Evolutionary conservation across 192 early-diverging fungal species (phyloP).

Genomic region (Rhizophagus clarus): DNA sequence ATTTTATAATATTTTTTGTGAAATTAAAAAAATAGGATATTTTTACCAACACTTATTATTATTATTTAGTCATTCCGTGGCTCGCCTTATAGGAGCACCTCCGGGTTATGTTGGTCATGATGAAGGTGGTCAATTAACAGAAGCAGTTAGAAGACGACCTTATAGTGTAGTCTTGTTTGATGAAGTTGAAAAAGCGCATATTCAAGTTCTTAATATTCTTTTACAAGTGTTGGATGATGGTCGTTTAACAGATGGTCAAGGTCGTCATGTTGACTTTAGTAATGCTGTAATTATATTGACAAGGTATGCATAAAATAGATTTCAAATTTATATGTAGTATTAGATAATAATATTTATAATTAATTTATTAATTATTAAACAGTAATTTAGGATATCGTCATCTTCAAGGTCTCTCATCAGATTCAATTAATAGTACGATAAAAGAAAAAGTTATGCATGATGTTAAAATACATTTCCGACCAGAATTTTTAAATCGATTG

Average conservation of each 20-base stretch:
- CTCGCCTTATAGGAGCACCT: conserved; percentile 91
- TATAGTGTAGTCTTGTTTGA: conserved; percentile 96
- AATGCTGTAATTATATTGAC: conserved; percentile 98
- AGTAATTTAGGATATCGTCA: conserved; percentile 30
- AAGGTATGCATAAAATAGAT: conserved; percentile 50
- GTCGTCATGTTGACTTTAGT: conserved; percentile 89
- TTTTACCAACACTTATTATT: not conserved
- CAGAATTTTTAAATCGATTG: conserved; percentile 96
- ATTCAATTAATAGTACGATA: conserved; percentile 40
- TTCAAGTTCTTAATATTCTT: conserved; percentile 76
- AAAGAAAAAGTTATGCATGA: conserved; percentile 75
- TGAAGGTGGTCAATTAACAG: conserved; percentile 95
- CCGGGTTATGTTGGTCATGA: conserved; percentile 98
- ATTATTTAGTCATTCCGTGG: conserved; percentile 67
- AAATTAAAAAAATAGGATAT: not conserved
- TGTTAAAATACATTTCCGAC: conserved; percentile 79
- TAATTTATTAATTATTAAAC: not conserved
- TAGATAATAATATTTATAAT: too few species aligned
- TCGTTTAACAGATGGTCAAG: conserved; percentile 88
- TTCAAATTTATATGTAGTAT: not conserved
- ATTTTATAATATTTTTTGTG: not conserved
- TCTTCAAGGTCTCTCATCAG: conserved; percentile 14
- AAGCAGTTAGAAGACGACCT: conserved; percentile 86
- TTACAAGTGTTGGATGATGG: conserved; percentile 94
- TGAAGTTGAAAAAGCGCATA: conserved; percentile 98